Conservation (phyloP, 371 early-diverging fungal species). For the Mucor piriformis region DNA sequence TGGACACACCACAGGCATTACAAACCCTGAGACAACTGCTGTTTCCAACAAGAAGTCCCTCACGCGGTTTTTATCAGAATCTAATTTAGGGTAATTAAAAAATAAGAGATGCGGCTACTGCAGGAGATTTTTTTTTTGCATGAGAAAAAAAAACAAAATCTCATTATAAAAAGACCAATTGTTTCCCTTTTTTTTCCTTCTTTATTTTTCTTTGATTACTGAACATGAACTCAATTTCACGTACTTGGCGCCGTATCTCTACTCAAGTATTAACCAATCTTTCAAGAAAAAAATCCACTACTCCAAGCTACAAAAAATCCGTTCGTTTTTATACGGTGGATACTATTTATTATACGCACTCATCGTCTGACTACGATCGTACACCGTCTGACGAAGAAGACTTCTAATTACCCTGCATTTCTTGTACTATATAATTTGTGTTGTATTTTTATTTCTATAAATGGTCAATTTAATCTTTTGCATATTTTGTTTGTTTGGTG, state of each 20-base stretch:
- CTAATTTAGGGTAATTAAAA: background rate
- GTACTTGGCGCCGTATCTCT: conserved; percentile 34
- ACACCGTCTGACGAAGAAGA: conserved; percentile 33
- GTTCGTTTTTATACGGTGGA: conserved; percentile 43
- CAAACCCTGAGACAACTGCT: background rate
- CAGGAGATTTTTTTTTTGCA: conserved; percentile 1
- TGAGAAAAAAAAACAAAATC: background rate
- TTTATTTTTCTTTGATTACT: background rate
- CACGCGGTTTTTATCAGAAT: background rate
- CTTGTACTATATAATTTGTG: background rate
- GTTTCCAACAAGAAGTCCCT: too few species aligned
- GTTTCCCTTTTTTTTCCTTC: background rate
- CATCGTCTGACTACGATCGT: conserved; percentile 46
- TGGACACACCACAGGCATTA: background rate
- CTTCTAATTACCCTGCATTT: background rate
- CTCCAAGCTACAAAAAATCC: conserved; percentile 22
- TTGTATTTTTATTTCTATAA: conserved; percentile 10
- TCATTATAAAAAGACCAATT: background rate
- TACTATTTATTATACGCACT: conserved; percentile 45
- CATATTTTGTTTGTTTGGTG: conserved; percentile 3
- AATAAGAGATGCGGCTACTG: too few species aligned
- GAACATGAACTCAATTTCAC: conserved; percentile 27
- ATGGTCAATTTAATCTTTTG: conserved; percentile 10
- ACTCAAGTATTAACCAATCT: conserved; percentile 20
- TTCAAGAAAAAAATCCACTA: conserved; percentile 7